Conservation (phyloP, 163 green algal genomes). For the Botryococcus braunii region DNA sequence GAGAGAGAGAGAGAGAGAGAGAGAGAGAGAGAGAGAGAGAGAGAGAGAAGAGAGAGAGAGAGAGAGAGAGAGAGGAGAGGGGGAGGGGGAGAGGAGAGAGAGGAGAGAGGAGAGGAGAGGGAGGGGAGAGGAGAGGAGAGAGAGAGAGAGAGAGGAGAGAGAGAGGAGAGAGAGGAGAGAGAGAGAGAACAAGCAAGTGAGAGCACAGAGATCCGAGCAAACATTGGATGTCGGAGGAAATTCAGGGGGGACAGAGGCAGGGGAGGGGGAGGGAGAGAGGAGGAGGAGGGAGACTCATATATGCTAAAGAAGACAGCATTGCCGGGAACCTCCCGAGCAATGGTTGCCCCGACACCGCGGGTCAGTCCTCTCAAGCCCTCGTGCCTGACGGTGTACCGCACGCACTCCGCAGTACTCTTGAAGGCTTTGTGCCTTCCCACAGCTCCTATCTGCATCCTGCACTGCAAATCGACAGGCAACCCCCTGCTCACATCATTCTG, state of each 20-base stretch:
- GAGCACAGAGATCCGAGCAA: not conserved
- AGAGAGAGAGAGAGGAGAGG: too few relatives aligned
- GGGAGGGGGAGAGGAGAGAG: too few relatives aligned
- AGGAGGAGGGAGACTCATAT: constrained; percentile 55
- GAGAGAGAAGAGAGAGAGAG: too few relatives aligned
- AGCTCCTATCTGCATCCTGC: constrained; percentile 50
- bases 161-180: too few relatives aligned
- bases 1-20: too few relatives aligned
- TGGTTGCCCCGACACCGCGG: constrained; percentile 60
- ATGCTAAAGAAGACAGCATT: constrained; percentile 77
- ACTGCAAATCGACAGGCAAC: constrained; percentile 28
- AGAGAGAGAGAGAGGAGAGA: too few relatives aligned
- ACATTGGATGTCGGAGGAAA: not conserved
- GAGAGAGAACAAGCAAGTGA: constrained; percentile 2
- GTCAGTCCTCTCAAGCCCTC: constrained; percentile 60
- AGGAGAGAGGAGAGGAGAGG: too few relatives aligned
- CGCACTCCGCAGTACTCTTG: constrained; percentile 34
- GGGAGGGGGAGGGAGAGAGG: too few relatives aligned
- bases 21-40: too few relatives aligned
- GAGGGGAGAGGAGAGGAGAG: too few relatives aligned
- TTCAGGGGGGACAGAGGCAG: not conserved
- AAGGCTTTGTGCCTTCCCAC: constrained; percentile 15
- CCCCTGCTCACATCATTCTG: not conserved
- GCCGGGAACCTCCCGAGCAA: constrained; percentile 55
- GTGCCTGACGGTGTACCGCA: constrained; percentile 33